A percentile compares a stretch with the other conserved stretches of the same genome.
Conservation (phyloP, 2,329 filamentous ascomycete genomes). For the Emydomyces testavorans region DNA sequence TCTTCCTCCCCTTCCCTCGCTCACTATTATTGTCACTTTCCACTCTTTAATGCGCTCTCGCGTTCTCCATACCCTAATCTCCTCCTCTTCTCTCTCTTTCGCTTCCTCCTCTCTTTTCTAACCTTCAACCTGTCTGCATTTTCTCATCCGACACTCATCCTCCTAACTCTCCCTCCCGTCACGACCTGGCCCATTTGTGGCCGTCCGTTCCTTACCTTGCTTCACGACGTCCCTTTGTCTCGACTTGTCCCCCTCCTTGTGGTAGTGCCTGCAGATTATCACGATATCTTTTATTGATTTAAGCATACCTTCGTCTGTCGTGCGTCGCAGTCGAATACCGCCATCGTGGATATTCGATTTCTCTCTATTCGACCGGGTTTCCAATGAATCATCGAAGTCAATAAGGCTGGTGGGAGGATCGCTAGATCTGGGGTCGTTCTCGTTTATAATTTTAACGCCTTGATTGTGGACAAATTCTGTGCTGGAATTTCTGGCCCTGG, state of each 20-base stretch:
- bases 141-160: constrained; percentile 13
- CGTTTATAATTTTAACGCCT: neutral
- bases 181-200: constrained; percentile 25
- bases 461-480: neutral
- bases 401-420: constrained; percentile 5
- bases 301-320: neutral
- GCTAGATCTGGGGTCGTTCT: neutral
- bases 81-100: constrained; percentile 12
- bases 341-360: neutral
- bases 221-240: constrained; percentile 8
- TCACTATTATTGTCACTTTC: constrained; percentile 1
- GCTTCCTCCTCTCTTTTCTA: constrained; percentile 14
- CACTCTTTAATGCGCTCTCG: neutral
- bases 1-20: neutral
- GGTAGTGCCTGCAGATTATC: neutral
- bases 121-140: constrained; percentile 15
- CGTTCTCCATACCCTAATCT: constrained; percentile 1
- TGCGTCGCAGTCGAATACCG: neutral
- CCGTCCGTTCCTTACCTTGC: constrained; percentile 30
- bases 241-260: neutral
- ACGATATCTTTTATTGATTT: constrained; percentile 2
- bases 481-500: too few relatives aligned
- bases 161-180: constrained; percentile 13
- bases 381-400: neutral
- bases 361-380: neutral